Percentiles rank a stretch among this genome's conserved stretches.
Evolutionary conservation across 2,329 filamentous ascomycete genomes (phyloP).

Genomic region (Penicillium sumatraense): DNA sequence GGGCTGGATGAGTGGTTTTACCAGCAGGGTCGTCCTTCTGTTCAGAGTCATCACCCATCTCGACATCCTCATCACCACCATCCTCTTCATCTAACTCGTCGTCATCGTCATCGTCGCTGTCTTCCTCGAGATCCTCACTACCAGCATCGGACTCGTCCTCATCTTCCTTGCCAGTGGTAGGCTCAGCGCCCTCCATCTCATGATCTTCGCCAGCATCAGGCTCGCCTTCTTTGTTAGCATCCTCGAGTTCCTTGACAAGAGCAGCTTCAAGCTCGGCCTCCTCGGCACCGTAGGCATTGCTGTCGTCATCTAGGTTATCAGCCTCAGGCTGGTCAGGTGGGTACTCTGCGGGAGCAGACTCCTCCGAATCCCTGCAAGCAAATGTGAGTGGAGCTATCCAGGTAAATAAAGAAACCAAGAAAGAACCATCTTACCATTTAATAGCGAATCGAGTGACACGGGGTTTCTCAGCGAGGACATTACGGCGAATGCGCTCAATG

Average conservation of each 20-base stretch:
- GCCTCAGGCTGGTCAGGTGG: conserved; percentile 97
- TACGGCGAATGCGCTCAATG: conserved; percentile 88
- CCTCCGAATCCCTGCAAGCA: conserved; percentile 84
- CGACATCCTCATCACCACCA: conserved; percentile 61
- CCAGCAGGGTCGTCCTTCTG: conserved; percentile 37
- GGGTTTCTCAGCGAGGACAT: conserved; percentile 95
- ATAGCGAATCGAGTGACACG: conserved; percentile 97
- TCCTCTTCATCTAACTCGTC: conserved; percentile 68
- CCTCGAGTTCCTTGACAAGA: conserved; percentile 57
- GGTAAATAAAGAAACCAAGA: conserved; percentile 16
- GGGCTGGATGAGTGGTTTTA: conserved; percentile 39
- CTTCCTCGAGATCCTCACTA: conserved; percentile 78
- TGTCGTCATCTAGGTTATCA: conserved; percentile 81
- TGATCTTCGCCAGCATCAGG: conserved; percentile 60
- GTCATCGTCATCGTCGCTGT: conserved; percentile 74
- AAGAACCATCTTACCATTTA: conserved; percentile 73
- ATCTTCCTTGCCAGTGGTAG: conserved; percentile 48
- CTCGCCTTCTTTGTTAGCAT: conserved; percentile 46
- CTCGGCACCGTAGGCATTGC: conserved; percentile 85
- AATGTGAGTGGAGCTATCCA: background rate
- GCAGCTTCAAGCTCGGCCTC: conserved; percentile 76
- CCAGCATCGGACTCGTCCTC: conserved; percentile 71
- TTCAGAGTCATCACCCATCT: conserved; percentile 61
- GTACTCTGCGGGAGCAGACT: conserved; percentile 92
- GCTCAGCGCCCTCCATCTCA: conserved; percentile 75